Evolutionary conservation across 768 basidiomycete species (phyloP).

Genomic region (Strobilomyces confusus): DNA sequence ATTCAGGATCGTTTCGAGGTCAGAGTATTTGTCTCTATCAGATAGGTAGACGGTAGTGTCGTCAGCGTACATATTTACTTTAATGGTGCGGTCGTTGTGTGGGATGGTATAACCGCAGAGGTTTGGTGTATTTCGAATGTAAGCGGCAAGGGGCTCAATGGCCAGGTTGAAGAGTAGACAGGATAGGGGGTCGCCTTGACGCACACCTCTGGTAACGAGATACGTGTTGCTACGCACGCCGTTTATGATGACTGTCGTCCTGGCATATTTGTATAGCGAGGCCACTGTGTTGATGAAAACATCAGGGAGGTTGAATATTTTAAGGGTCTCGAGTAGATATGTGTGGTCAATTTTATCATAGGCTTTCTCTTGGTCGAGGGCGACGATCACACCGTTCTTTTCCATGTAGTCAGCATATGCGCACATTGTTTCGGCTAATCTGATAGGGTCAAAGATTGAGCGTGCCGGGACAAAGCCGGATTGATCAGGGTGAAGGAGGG

Average conservation of each 20-base stretch:
- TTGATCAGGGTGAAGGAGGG: background rate
- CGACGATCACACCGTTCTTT: conserved; percentile 15
- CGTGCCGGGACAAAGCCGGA: background rate
- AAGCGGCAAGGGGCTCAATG: background rate
- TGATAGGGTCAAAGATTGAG: background rate
- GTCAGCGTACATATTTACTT: conserved; percentile 26
- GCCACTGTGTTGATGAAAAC: background rate
- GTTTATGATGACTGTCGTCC: background rate
- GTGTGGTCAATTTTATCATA: conserved; percentile 28
- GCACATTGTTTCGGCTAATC: background rate
- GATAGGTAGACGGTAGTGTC: conserved; percentile 23
- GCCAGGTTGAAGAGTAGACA: background rate
- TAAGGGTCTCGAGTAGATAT: background rate
- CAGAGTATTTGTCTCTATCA: conserved; percentile 6
- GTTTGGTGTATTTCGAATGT: background rate
- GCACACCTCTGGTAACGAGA: conserved; percentile 22
- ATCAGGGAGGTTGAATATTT: background rate
- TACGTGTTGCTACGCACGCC: background rate
- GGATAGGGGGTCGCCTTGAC: conserved; percentile 26
- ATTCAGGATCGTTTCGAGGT: conserved; percentile 19
- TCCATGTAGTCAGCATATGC: background rate
- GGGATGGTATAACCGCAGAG: background rate
- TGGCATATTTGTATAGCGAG: background rate
- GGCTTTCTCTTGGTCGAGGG: background rate
- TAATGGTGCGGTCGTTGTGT: background rate